These are phyloP conservation scores for Suhomyces atakaporum DNA, from an alignment of 1,139 yeast genomes.

Conservation along the genomic window DNA sequence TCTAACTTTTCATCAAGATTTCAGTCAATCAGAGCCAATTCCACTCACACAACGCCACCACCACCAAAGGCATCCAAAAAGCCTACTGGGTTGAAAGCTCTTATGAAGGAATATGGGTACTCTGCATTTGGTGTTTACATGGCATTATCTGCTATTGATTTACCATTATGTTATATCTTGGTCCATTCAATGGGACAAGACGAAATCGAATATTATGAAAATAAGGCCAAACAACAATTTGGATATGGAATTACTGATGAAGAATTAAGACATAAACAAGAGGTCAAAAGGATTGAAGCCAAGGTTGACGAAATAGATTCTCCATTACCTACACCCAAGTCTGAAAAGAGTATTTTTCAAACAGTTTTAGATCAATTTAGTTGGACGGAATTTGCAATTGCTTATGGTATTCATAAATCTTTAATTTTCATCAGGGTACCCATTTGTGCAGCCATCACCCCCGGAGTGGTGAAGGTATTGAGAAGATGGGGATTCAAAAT, in stretches of 20 bases:
- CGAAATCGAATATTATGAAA: conserved; percentile 65
- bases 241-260: conserved; percentile 56
- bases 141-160: conserved; percentile 67
- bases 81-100: conserved; percentile 59
- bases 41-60: conserved; percentile 12
- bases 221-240: conserved; percentile 55
- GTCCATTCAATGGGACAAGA: conserved; percentile 91
- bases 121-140: conserved; percentile 87
- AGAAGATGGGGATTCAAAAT: conserved; percentile 81
- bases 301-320: conserved; percentile 21
- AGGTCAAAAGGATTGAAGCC: conserved; percentile 31
- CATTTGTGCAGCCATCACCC: conserved; percentile 89
- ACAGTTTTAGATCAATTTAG: conserved; percentile 47
- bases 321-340: conserved; percentile 18
- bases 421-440: conserved; percentile 82
- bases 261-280: conserved; percentile 38
- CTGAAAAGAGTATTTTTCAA: conserved; percentile 13
- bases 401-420: conserved; percentile 92
- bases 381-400: conserved; percentile 76
- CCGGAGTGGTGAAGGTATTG: conserved; percentile 65
- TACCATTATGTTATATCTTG: conserved; percentile 77
- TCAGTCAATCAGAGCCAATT: conserved; percentile 20
- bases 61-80: conserved; percentile 26
- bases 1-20: conserved; percentile 17
- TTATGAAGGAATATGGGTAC: conserved; percentile 86